Base-by-base conservation (phyloP, 768 basidiomycete species). In the Tricholoma bakamatsutake region DNA sequence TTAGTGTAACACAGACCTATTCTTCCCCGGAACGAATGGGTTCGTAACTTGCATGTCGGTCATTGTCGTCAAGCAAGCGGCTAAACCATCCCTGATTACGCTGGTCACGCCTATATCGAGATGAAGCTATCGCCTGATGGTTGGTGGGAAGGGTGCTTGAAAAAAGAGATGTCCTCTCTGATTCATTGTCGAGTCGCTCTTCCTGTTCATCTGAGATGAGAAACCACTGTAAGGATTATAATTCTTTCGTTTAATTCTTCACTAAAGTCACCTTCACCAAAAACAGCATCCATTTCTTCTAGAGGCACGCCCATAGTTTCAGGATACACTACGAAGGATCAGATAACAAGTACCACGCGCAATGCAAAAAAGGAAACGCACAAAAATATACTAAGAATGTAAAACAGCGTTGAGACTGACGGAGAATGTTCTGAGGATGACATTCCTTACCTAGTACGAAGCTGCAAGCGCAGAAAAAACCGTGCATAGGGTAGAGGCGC, bases 401-500 rank as follows among this genome's bases (percentile, higher is more conserved):
- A 46, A 21, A 18, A 49, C 8, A 56, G 56, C 31, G 45, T 49
- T 61, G 43, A 33, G 53, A 31, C 10, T 34, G 21, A 10, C 2
- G 8, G n/a, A 47, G 35, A 34, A 8, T 28, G 5, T 50, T 21
- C 11, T 59, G 15, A 52, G 59, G 37, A 21, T 56, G 57, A 18
- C 49, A 11, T 50, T 35, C 69, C 74, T 62, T 66, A 85, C 84
- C 89, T 43, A 93, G 74, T 47, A 96, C 73, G 66, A 95, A 90
- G 65, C 91, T 91, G 64, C 89, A 86, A 8, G 81, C 81, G 67
- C 93, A 93, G 71, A 93, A 94, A 73, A 93, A 93, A 21, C 87
- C 92, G 62, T 96, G 93, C 93, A 98, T 95, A 0, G 92, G 91
- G 72, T 98, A 97, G 53, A 98, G 68, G 47, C 90, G 80, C 94